These are phyloP conservation scores for Saccharum hybrid DNA, from an alignment of 202 grass and related monocot species.

Conservation along the genomic window DNA sequence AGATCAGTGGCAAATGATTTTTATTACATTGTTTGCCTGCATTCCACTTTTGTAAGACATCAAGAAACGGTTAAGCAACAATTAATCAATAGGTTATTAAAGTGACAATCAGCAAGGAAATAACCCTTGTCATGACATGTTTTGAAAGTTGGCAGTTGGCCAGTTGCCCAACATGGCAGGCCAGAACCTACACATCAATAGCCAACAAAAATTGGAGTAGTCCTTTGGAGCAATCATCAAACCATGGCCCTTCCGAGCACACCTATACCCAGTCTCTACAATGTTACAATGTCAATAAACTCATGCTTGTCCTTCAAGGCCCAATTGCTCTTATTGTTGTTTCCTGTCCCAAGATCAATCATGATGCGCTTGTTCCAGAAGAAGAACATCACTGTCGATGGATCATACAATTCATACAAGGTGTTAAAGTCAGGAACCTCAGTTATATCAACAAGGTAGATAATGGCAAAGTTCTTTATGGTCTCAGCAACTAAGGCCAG, in stretches of 20 bases:
- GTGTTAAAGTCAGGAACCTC: slow-evolving; percentile 82
- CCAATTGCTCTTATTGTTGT: slow-evolving; percentile 91
- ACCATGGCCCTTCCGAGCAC: slow-evolving; percentile 72
- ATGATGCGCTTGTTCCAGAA: slow-evolving; percentile 87
- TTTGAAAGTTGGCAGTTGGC: neutral
- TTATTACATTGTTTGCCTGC: neutral
- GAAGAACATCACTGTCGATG: slow-evolving; percentile 80
- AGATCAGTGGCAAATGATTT: neutral
- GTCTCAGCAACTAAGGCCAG: slow-evolving; percentile 68
- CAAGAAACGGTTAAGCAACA: neutral
- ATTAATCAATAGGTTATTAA: neutral
- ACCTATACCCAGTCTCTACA: slow-evolving; percentile 73
- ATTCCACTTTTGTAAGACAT: neutral
- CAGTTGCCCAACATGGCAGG: neutral
- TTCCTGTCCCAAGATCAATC: slow-evolving; percentile 84
- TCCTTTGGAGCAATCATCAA: slow-evolving; percentile 76
- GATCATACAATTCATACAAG: slow-evolving; percentile 85
- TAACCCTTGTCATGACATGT: neutral
- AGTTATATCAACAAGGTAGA: slow-evolving; percentile 74
- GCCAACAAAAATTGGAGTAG: slow-evolving; percentile 47
- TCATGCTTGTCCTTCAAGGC: slow-evolving; percentile 85
- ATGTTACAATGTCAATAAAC: slow-evolving; percentile 81
- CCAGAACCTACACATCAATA: slow-evolving; percentile 8
- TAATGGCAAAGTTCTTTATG: slow-evolving; percentile 77
- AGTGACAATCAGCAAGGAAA: neutral